Base-by-base conservation (phyloP, 2,329 filamentous ascomycete species). In the Stylonectria norvegica region DNA sequence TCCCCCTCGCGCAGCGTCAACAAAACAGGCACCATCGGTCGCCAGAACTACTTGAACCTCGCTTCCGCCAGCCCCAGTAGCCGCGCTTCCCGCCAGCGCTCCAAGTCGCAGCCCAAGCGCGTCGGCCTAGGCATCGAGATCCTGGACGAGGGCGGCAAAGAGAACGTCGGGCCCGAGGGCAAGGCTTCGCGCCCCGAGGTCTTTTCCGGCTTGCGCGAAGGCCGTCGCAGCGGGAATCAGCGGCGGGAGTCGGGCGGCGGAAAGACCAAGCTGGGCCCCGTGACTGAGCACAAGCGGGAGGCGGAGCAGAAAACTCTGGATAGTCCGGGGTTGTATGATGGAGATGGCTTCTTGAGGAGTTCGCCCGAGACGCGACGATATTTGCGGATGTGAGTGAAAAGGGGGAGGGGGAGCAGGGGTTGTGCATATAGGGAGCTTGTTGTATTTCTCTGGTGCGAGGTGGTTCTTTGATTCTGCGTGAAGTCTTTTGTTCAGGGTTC, bases 1-100 rank as follows among this genome's bases (percentile, higher is more conserved):
- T 62, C 66, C 4, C 66, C 64, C 3, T 56, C 59, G 1, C 51
- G 57, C 10, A 48, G 20, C 8, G 3, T 46, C 57, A n/a, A 53
- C 55, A 5, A 60, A 58, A n/a, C 51, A 53, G 56, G 52, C 15
- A 55, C 49, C 33, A 69, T 62, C 7, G 68, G 71, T 1, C 64
- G 61, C 16, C 64, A 62, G 40, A 70, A 76, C 39, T 78, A 77
- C 46, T 64, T 75, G 28, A 64, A 63, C 44, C 58, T 76, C 2
- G 70, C 65, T n/a, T 60, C 52, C 16, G 42, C 51, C 7, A 61
- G 51, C 22, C 45, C 47, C 16, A 49, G 43, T 32, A 54, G 37
- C 20, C 48, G 43, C 48, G 34, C 31, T 8, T 18, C 8, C 23
- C 36, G 5, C 41, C 10, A 17, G 17, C 19, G 35, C 12, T 40